These are phyloP conservation scores for Globisporangium spinosum DNA, from an alignment of 352 stramenopile genomes.

Conservation along the genomic window DNA sequence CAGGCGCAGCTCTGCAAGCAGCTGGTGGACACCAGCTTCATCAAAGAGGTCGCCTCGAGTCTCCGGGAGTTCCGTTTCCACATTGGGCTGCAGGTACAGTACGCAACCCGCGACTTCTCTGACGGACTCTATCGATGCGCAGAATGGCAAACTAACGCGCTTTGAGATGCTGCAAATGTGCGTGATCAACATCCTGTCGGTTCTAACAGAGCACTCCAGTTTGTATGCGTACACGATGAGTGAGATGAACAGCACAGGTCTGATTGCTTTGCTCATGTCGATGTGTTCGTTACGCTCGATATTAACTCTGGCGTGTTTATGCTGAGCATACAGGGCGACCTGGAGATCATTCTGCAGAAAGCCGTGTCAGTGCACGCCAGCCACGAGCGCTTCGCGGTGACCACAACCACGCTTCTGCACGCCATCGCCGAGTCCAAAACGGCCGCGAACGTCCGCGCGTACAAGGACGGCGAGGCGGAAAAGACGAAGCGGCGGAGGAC, in stretches of 20 bases:
- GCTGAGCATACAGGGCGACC: conserved; percentile 17
- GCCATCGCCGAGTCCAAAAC: conserved; percentile 43
- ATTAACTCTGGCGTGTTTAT: neutral
- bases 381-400: conserved; percentile 41
- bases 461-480: conserved; percentile 32
- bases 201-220: conserved; percentile 38
- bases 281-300: neutral
- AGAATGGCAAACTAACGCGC: neutral
- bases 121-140: neutral
- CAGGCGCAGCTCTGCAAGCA: conserved; percentile 32
- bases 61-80: conserved; percentile 75
- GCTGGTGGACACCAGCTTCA: conserved; percentile 41
- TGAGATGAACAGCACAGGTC: conserved; percentile 26
- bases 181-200: conserved; percentile 41
- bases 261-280: neutral
- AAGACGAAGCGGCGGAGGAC: conserved; percentile 30
- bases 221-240: conserved; percentile 62
- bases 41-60: conserved; percentile 32
- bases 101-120: neutral
- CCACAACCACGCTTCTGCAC: conserved; percentile 36
- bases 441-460: conserved; percentile 30
- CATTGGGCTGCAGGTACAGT: conserved; percentile 37
- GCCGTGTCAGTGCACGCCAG: conserved; percentile 35
- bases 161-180: conserved; percentile 23
- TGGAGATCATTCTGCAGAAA: conserved; percentile 49